Evolutionary conservation across 176 grass and related monocot genomes (phyloP), one percentile per base, ranked within the genome.

Genomic region (maize (Zea mays)): DNA sequence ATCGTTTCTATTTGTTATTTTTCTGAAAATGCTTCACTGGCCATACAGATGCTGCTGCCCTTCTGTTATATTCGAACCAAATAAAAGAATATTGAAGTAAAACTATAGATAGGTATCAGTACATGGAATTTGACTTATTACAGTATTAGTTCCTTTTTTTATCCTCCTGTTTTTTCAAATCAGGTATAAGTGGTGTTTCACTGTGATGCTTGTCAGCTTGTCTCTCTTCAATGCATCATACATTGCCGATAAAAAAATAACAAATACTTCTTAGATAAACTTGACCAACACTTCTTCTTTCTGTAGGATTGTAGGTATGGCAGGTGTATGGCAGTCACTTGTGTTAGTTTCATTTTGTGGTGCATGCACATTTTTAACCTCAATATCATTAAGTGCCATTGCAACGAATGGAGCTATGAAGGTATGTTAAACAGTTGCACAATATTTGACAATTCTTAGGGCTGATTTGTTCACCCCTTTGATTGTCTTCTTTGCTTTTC

Each of bases 391-490:
- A 81, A 98, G 92, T 85, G 96, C 96, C 71, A 98, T 95, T 90
- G 96, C 96, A 81, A 98, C 92, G 0, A 98, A 98, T 81, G 96
- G 96, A 64, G 96, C 96, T 79, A 98, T 98, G 96, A 98, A 98
- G 96, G 96, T 98, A 82, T 40, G 67, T 57, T 70, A 36, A 72
- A 36, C 49, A 41, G 50, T 56, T 67, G 16, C 49, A 37, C 17
- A 75, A 43, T 43, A 44, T 14, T 47, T 61, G 59, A 37, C 47
- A 76, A 34, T 79, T 85, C 21, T 8, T n/a, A 41, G 71, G 79
- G 51, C 75, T 66, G 33, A 46, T n/a, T 14, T 55, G 65, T 58
- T 13, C 67, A 41, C 40, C 38, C 71, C 5, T 10, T 40, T 59
- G 16, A 55, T 44, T 40, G 15, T 64, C 55, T 78, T 63, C 10